Base-by-base conservation (phyloP, 2,329 filamentous ascomycete species). In the Botrytis paeoniae region DNA sequence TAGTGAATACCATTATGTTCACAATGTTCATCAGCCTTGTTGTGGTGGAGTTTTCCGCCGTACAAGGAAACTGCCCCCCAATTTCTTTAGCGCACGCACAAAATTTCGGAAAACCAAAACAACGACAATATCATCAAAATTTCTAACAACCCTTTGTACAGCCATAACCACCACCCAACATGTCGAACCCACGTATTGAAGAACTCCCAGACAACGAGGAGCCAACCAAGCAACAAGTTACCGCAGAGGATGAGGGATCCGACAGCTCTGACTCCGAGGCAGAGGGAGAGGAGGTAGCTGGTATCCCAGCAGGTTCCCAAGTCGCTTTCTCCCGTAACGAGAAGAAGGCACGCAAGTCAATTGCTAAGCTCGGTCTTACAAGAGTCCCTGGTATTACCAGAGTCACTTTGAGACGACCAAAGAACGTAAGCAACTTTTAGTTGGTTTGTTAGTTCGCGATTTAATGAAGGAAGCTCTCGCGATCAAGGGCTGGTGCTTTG, bases 331-430 rank as follows among this genome's bases (percentile, higher is more conserved):
- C 94, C 83, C 94, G 96, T 85, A 98, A 98, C 88, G 96, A 99
- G 92, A 99, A 99, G 93, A 99, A 99, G 92, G 97, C 96, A 81
- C 92, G 96, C 87, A 99, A 99, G 91, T 94, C 95, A 82, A 97
- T 99, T 84, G 93, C 94, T 85, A 99, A 99, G 91, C 91, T 98
- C 83, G 95, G 97, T 83, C 88, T 99, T 83, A 96, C 94, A 89
- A 94, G 95, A 82, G 92, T 99, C 79, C 92, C 93, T 82, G 97
- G 96, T 83, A 99, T 99, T 86, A 99, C 96, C 82, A 92, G 96
- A 83, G 97, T 99, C 81, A 99, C 97, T 79, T 91, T 99, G 82
- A 93, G 96, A 86, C 90, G 97, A 85, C 97, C 97, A 81, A 99
- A 99, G 91, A 98, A 98, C 88, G 95, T 98, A 88, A 89, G 95